These are phyloP conservation scores for Suillus clintonianus DNA, from an alignment of 768 basidiomycete species.

Conservation along the genomic window DNA sequence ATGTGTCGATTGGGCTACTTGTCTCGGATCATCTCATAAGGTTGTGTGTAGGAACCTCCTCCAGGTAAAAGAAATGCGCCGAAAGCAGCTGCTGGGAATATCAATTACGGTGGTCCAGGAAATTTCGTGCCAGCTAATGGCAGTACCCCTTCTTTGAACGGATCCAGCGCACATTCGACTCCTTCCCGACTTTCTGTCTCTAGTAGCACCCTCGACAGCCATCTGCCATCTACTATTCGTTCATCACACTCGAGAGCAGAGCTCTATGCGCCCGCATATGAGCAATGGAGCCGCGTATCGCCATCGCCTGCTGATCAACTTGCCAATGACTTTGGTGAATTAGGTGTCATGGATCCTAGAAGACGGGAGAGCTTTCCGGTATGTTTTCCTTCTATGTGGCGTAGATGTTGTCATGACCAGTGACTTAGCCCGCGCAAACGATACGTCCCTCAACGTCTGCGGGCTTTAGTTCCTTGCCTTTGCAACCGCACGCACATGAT, in stretches of 20 bases:
- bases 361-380: constrained; percentile 65
- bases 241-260: constrained; percentile 66
- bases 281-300: constrained; percentile 46
- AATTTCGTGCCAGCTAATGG: constrained; percentile 62
- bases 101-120: constrained; percentile 79
- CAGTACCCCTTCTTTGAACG: constrained; percentile 25
- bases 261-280: constrained; percentile 76
- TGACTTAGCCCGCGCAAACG: constrained; percentile 36
- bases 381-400: constrained; percentile 26
- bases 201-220: constrained; percentile 44
- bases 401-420: constrained; percentile 15
- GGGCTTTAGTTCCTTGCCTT: constrained; percentile 35
- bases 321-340: constrained; percentile 66
- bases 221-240: constrained; percentile 60
- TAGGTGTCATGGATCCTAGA: constrained; percentile 52
- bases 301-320: constrained; percentile 49
- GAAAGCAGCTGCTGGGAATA: constrained; percentile 51
- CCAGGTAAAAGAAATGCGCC: constrained; percentile 67
- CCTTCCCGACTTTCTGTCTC: constrained; percentile 16
- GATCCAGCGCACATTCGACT: constrained; percentile 13
- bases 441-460: constrained; percentile 38
- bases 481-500: constrained; percentile 42
- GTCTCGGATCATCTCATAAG: constrained; percentile 6
- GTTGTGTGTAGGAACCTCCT: constrained; percentile 63
- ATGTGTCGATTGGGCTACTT: constrained; percentile 23